Evolutionary conservation across 805 yeast species (phyloP).

Genomic region (Starmerella powellii): DNA sequence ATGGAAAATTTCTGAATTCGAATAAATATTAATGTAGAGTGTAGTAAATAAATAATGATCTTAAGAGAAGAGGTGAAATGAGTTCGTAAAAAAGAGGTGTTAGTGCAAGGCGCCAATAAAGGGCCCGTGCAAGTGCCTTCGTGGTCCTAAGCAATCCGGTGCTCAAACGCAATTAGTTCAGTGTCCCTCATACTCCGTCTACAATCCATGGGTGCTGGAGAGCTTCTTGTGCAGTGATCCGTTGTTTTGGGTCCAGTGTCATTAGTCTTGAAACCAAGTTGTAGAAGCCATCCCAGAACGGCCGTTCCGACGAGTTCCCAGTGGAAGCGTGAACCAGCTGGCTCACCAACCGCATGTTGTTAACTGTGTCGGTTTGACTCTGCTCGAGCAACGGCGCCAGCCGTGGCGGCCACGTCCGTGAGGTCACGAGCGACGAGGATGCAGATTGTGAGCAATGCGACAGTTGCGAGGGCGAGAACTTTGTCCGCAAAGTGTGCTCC

Average conservation of each 20-base stretch:
- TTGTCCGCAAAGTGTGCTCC: conserved; percentile 59
- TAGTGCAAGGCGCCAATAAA: no score
- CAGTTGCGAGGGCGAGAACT: conserved; percentile 26
- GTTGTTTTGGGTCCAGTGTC: conserved; percentile 55
- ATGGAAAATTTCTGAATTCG: no score
- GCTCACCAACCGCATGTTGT: conserved; percentile 13
- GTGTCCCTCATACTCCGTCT: not conserved
- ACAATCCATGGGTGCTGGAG: conserved; percentile 70
- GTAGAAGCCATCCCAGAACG: conserved; percentile 73
- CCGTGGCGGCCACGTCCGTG: conserved; percentile 5
- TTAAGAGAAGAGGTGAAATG: no score
- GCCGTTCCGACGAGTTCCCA: conserved; percentile 32
- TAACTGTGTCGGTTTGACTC: conserved; percentile 11
- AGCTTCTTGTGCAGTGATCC: conserved; percentile 68
- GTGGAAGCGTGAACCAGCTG: conserved; percentile 16
- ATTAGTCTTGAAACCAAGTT: conserved; percentile 58
- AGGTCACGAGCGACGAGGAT: conserved; percentile 15
- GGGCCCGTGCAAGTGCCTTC: no score
- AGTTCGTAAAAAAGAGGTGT: no score
- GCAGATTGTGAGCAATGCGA: conserved; percentile 13
- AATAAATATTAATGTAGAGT: no score
- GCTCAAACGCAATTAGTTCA: not conserved
- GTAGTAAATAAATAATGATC: no score
- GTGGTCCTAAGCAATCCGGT: no score
- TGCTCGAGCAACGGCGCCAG: conserved; percentile 16